A percentile compares a stretch with the other conserved stretches of the same genome.
phyloP scores from a whole-genome alignment of 2,329 filamentous ascomycete genomes.

The Magnaporthiopsis rhizophila region DNA sequence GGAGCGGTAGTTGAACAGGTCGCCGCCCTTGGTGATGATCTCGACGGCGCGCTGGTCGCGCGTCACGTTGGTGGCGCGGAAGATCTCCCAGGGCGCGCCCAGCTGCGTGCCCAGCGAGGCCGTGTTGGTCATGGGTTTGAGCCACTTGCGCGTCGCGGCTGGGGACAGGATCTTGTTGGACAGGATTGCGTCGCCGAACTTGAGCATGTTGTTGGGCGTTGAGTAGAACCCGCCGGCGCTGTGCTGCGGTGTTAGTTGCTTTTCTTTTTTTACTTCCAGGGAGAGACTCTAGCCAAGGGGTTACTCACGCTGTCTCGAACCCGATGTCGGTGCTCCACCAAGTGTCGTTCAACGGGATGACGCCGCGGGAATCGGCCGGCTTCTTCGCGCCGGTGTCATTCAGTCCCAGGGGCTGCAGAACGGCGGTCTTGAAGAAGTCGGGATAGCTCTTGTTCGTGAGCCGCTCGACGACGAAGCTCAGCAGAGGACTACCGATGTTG shows the following conservation, averaged over 20 bases:
- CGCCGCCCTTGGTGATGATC: slow-evolving; percentile 38
- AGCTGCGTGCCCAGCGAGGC: slow-evolving; percentile 28
- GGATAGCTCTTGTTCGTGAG: slow-evolving; percentile 31
- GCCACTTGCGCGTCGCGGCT: slow-evolving; percentile 32
- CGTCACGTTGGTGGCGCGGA: slow-evolving; percentile 27
- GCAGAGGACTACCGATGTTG: slow-evolving; percentile 36
- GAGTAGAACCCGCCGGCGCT: slow-evolving; percentile 9
- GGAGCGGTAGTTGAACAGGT: slow-evolving; percentile 33
- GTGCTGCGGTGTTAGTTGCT: neutral
- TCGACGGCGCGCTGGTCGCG: slow-evolving; percentile 29
- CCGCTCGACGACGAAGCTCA: slow-evolving; percentile 36
- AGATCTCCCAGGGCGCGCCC: slow-evolving; percentile 41
- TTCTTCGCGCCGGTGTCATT: slow-evolving; percentile 27
- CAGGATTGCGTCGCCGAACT: slow-evolving; percentile 33
- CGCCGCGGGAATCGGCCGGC: slow-evolving; percentile 23
- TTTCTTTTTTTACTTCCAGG: too few species aligned
- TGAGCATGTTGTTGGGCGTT: slow-evolving; percentile 26
- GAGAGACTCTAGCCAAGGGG: neutral
- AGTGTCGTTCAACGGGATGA: slow-evolving; percentile 26
- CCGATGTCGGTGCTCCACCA: slow-evolving; percentile 27
- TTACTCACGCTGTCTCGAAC: slow-evolving; percentile 25
- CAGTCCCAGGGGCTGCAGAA: slow-evolving; percentile 35
- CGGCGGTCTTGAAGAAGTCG: slow-evolving; percentile 27
- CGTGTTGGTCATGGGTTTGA: slow-evolving; percentile 33
- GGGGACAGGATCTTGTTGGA: slow-evolving; percentile 30